Evolutionary conservation across 2,329 filamentous ascomycete species (phyloP).

Genomic region (Botrytis medusae): DNA sequence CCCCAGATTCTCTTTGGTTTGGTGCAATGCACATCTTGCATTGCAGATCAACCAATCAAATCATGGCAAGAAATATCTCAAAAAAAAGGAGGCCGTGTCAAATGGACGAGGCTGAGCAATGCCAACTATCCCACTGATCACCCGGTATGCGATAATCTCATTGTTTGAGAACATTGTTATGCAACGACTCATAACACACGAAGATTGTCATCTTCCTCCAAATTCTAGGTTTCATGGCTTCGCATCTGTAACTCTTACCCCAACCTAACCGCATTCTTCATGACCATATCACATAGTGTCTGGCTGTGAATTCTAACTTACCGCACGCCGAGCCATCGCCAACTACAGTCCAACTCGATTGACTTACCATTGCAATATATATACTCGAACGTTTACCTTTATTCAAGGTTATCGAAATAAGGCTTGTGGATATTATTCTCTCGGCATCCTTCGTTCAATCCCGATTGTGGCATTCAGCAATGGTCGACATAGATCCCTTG

Average conservation of each 20-base stretch:
- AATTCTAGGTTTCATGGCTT: neutral
- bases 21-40: slow-evolving; percentile 4
- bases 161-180: neutral
- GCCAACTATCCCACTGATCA: neutral
- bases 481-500: slow-evolving; percentile 15
- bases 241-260: neutral
- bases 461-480: neutral
- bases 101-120: slow-evolving; percentile 5
- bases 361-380: neutral
- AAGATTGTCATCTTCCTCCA: neutral
- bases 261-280: no score
- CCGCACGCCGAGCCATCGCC: neutral
- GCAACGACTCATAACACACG: neutral
- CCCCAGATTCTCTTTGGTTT: neutral
- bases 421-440: neutral
- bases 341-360: neutral
- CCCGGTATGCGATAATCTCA: neutral
- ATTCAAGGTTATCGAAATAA: neutral
- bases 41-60: neutral
- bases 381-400: neutral
- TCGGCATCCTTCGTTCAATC: no score
- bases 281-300: neutral
- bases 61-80: neutral
- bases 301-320: neutral
- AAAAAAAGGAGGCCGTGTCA: neutral